Evolutionary conservation across 805 yeast genomes (phyloP), one percentile per base, ranked within the genome.

Genomic region (Alloascoidea hylecoeti): DNA sequence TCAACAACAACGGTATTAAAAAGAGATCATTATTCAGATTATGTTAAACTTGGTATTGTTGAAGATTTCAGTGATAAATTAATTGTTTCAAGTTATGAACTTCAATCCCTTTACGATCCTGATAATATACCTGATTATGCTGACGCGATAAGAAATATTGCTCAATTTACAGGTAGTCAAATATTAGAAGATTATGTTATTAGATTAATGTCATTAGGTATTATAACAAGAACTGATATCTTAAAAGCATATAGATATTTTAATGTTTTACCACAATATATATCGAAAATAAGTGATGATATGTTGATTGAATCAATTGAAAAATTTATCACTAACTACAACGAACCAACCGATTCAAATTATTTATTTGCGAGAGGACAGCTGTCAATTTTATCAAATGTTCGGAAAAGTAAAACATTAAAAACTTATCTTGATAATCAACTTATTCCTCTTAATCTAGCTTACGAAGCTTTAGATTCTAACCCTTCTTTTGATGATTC

Each of bases 401-500:
- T 49, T 38, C 61, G 66, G 43, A 49, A 56, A 5, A 66, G 72
- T 18, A 37, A 44, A 0, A 43, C 39, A 9, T 42, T 72, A 12
- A 43, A 44, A n/a, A 52, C 52, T 33, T 66, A 51, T 38, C 50
- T 70, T 28, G 30, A 9, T 9, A 23, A 9, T 9, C 30, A 23
- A 23, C n/a, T 23, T 2, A 48, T 68, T 38, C 57, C 62, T n/a
- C 37, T 63, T 4, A 48, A 48, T 0, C 66, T 67, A 36, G 82
- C 85, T 0, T 77, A 74, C 45, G 54, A 58, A 0, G 48, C 57
- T 1, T 52, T 80, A 19, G 79, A 69, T 6, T 62, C 72, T 14
- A 66, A 65, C 38, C 62, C 64, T 1, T 55, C 63, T 0, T 72
- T 75, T 12, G 78, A 71, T 41, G 83, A 78, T 49, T 92, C 82